These are phyloP conservation scores for Hydrangea macrophylla DNA, from an alignment of 148 eudicot species.

Conservation along the genomic window DNA sequence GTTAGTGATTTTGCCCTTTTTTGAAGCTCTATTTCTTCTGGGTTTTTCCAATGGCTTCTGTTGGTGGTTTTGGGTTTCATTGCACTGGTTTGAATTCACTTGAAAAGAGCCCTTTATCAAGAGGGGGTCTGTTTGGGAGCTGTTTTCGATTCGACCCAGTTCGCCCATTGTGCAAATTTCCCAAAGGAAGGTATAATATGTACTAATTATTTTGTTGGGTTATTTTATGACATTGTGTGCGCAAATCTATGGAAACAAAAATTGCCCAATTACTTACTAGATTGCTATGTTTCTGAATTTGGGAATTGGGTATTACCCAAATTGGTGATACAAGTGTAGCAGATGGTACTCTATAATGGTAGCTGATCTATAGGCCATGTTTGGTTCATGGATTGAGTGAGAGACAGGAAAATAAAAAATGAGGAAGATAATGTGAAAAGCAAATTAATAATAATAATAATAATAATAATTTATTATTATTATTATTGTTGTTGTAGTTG, in stretches of 20 bases:
- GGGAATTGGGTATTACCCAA: not conserved
- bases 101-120: slow-evolving; percentile 34
- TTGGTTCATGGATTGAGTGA: too few relatives aligned
- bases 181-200: slow-evolving; percentile 43
- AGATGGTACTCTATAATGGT: not conserved
- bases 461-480: too few relatives aligned
- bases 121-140: slow-evolving; percentile 22
- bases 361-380: too few relatives aligned
- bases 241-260: not conserved
- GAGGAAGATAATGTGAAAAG: too few relatives aligned
- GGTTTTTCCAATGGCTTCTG: slow-evolving; percentile 68
- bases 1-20: not conserved
- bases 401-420: too few relatives aligned
- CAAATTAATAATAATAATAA: too few relatives aligned
- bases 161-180: slow-evolving; percentile 30
- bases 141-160: slow-evolving; percentile 43
- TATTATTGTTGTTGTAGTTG: too few relatives aligned
- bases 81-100: slow-evolving; percentile 30
- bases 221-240: too few relatives aligned
- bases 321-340: not conserved
- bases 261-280: not conserved
- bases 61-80: slow-evolving; percentile 32
- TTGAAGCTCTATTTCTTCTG: not conserved
- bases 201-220: not conserved
- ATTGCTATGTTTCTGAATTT: not conserved